phyloP scores from a whole-genome alignment of 345 rosid species.

The Eucalyptus paniculata region DNA sequence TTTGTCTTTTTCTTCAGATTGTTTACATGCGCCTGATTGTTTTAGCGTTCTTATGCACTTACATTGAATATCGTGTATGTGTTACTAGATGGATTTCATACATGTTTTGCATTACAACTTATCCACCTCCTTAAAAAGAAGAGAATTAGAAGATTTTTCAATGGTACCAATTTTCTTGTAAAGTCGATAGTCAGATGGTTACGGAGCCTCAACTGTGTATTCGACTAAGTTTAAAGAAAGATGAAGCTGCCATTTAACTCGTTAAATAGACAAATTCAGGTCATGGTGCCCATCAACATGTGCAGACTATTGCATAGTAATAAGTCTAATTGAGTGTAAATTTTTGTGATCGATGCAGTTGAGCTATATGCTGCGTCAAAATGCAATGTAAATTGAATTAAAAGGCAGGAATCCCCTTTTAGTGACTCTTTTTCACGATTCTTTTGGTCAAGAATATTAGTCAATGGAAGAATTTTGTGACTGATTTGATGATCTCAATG shows the following conservation, averaged over 20 bases:
- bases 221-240: background rate
- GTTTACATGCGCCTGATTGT: background rate
- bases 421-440: background rate
- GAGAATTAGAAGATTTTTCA: background rate
- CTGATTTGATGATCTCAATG: background rate
- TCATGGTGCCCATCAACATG: background rate
- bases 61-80: background rate
- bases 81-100: background rate
- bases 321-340: background rate
- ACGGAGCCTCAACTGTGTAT: background rate
- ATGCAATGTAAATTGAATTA: background rate
- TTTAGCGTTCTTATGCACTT: background rate
- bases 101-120: background rate
- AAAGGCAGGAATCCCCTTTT: background rate
- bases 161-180: background rate
- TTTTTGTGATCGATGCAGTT: background rate
- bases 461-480: background rate
- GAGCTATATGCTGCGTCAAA: background rate
- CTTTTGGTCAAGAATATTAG: background rate
- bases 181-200: background rate
- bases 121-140: background rate
- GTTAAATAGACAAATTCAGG: background rate
- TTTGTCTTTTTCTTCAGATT: background rate
- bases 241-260: background rate
- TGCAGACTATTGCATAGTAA: background rate